Evolutionary conservation across 225 moss, liverwort and hornwort genomes (phyloP), one percentile per base, ranked within the genome.

Genomic region (Marchantia polymorpha): DNA sequence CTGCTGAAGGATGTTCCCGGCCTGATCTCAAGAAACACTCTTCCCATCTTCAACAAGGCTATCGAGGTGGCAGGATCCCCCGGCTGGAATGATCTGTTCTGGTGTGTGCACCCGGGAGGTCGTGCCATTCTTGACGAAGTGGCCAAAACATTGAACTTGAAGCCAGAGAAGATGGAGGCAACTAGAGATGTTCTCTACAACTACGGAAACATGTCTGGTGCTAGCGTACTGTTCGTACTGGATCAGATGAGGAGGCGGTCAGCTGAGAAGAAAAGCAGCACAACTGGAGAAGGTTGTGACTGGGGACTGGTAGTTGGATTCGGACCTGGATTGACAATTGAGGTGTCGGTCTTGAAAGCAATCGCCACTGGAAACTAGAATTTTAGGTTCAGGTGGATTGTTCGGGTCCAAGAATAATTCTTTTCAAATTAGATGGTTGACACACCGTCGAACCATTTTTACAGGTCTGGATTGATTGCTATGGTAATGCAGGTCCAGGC

Each of bases 141-240:
- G 14, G 79, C 70, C 55, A 69, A 70, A 23, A 56, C 54, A 3
- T 22, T 79, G 79, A 23, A 10, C 13, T 59, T 80, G 22, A 80
- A 73, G 61, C 63, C 73, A 7, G 80, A 80, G 52, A 74, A 80
- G 80, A 46, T 79, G 39, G 20, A 25, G 71, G 79, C 79, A 48
- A 79, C 79, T 47, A 70, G 79, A 48, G 69, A 80, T 12, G 80
- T 80, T 61, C 50, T 80, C 8, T 73, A 49, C 51, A 73, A 80
- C 73, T 80, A 80, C 72, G 80, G 80, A 6, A 80, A 80, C 72
- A 80, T 80, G 80, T 80, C 80, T 3, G 79, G 79, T 7, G 79
- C 79, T 10, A 79, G 79, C 60, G 79, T 79, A 2, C 71, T 79
- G 4, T 80, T 80, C 68, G 80, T 80, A 48, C 72, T 80, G 73